phyloP scores from a whole-genome alignment of 306 rosid species.

The Trifolium subterraneum region DNA sequence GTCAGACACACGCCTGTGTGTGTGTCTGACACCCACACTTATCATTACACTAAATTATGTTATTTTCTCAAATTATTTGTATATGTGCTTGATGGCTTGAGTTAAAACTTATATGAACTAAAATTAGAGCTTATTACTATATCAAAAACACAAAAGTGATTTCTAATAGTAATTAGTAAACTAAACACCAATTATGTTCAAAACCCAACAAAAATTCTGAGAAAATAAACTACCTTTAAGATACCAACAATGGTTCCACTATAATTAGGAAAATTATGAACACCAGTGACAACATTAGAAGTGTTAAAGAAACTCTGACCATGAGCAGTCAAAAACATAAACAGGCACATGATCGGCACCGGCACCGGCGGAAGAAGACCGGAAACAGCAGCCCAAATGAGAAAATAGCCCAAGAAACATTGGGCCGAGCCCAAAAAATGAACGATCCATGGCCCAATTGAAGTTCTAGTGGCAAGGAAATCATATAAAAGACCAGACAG shows the following conservation, averaged over 20 bases:
- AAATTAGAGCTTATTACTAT: too few species aligned
- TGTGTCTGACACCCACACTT: too few species aligned
- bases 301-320: constrained; percentile 80
- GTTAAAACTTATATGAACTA: too few species aligned
- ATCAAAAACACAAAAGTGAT: neutral
- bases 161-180: neutral
- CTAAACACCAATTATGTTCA: neutral
- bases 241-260: constrained; percentile 85
- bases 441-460: constrained; percentile 69
- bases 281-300: constrained; percentile 74
- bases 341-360: constrained; percentile 62
- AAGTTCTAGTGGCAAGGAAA: constrained; percentile 20
- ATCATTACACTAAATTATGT: too few species aligned
- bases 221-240: constrained; percentile 58
- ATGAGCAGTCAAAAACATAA: constrained; percentile 60
- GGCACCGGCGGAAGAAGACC: constrained; percentile 65
- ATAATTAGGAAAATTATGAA: constrained; percentile 59
- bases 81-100: too few species aligned
- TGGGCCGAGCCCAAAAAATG: constrained; percentile 63
- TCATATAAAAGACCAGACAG: constrained; percentile 68
- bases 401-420: constrained; percentile 76
- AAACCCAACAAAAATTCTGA: neutral
- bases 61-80: too few species aligned
- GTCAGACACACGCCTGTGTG: too few species aligned
- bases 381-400: constrained; percentile 77